A percentile compares a stretch with the other conserved stretches of the same genome.
Evolutionary conservation across 148 eudicot genomes (phyloP).

Genomic region (Suaeda aralocaspica): DNA sequence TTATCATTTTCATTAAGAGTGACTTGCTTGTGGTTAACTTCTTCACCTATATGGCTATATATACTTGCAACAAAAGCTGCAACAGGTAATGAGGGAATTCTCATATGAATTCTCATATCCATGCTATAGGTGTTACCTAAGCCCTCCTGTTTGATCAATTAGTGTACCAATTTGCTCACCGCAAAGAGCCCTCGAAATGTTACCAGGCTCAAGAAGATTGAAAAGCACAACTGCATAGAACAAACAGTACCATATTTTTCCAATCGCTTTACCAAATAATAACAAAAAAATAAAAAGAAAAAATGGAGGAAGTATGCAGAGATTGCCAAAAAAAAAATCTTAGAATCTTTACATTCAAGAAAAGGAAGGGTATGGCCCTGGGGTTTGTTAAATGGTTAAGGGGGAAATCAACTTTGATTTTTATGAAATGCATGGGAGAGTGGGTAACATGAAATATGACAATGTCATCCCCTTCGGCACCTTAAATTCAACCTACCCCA

Average conservation of each 20-base stretch:
- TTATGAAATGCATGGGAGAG: no score
- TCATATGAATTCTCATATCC: background rate
- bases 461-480: no score
- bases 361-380: no score
- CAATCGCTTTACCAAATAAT: background rate
- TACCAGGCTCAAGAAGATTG: slow-evolving; percentile 83
- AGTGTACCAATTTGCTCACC: slow-evolving; percentile 87
- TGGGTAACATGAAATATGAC: no score
- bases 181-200: slow-evolving; percentile 83
- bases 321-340: no score
- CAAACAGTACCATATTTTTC: background rate
- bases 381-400: no score
- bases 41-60: slow-evolving; percentile 12
- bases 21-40: slow-evolving; percentile 9
- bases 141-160: slow-evolving; percentile 72
- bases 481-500: no score
- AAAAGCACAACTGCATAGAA: slow-evolving; percentile 62
- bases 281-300: no score
- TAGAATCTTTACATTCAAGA: no score
- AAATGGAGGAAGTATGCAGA: no score
- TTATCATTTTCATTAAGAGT: slow-evolving; percentile 5
- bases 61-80: slow-evolving; percentile 5
- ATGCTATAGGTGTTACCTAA: slow-evolving; percentile 35
- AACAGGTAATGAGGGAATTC: slow-evolving; percentile 8
- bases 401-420: no score